Evolutionary conservation across 2,329 filamentous ascomycete species (phyloP).

Genomic region (Cryphonectria parasitica): DNA sequence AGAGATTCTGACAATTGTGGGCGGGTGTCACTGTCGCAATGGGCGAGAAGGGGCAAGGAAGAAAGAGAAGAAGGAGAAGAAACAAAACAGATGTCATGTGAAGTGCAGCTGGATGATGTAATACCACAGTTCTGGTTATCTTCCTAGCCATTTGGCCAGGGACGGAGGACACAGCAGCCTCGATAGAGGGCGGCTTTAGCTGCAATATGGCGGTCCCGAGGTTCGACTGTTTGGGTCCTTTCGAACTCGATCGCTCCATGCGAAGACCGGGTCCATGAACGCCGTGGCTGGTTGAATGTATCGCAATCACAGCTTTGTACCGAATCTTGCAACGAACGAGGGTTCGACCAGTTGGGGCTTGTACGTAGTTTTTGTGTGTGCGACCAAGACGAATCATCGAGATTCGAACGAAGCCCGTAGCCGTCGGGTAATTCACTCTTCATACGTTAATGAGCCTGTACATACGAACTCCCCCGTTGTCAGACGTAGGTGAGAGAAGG

Average conservation of each 20-base stretch:
- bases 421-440: background rate
- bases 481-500: background rate
- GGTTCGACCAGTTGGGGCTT: background rate
- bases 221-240: background rate
- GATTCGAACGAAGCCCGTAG: background rate
- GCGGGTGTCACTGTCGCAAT: background rate
- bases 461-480: background rate
- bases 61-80: background rate
- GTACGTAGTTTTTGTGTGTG: background rate
- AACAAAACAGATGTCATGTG: background rate
- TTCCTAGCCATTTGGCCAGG: background rate
- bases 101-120: background rate
- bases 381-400: background rate
- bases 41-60: no score
- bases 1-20: background rate
- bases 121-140: background rate
- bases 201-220: background rate
- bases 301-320: no score
- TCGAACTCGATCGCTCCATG: background rate
- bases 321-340: background rate
- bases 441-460: background rate
- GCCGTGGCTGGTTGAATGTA: background rate
- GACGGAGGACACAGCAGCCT: background rate
- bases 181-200: background rate
- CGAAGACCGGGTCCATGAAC: background rate